A percentile compares a stretch with the other conserved stretches of the same genome.
phyloP scores from a whole-genome alignment of 1,284 basidiomycete genomes.

The Tremellales sp. region DNA sequence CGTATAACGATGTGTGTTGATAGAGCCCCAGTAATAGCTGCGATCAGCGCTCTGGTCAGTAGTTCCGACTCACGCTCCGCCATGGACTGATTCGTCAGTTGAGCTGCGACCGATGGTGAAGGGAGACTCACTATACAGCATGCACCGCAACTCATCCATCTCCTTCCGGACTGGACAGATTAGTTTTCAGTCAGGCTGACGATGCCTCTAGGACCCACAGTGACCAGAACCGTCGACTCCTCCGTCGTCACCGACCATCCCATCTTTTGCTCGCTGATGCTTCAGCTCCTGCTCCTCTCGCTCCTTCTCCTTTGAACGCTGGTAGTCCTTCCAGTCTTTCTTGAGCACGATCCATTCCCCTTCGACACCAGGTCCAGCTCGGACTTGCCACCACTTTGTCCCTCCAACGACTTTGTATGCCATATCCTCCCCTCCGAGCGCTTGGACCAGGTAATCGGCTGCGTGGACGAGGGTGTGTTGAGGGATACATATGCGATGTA shows the following conservation, averaged over 20 bases:
- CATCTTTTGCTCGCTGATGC: constrained; percentile 2
- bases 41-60: not conserved
- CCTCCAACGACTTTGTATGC: constrained; percentile 77
- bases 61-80: constrained; percentile 45
- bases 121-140: constrained; percentile 58
- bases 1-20: constrained; percentile 49
- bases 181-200: constrained; percentile 4
- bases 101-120: not conserved
- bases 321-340: constrained; percentile 50
- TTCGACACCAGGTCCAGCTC: constrained; percentile 70
- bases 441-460: constrained; percentile 69
- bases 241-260: constrained; percentile 24
- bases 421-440: constrained; percentile 75
- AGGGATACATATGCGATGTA: constrained; percentile 66
- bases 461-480: constrained; percentile 67
- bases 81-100: constrained; percentile 56
- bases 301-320: constrained; percentile 5
- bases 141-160: constrained; percentile 81
- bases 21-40: constrained; percentile 54
- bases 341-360: constrained; percentile 81
- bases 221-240: constrained; percentile 15
- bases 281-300: constrained; percentile 11
- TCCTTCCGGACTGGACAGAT: constrained; percentile 55
- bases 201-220: constrained; percentile 15
- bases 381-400: constrained; percentile 94